Percentiles rank a stretch among this genome's conserved stretches.
Evolutionary conservation across 2,329 filamentous ascomycete species (phyloP).

Genomic region (Diplodia intermedia): DNA sequence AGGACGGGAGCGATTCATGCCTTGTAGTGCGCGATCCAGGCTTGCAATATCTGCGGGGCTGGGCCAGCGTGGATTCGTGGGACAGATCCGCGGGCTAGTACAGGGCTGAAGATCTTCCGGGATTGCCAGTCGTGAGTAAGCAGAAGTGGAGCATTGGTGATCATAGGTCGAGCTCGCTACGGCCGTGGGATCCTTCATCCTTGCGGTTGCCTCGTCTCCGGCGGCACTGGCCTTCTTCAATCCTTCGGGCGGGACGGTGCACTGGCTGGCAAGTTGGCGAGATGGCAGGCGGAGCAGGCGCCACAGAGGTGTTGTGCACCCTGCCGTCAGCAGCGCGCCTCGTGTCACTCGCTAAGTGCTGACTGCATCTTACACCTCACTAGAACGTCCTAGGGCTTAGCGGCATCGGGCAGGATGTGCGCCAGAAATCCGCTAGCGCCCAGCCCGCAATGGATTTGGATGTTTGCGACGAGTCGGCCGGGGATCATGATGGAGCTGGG

Average conservation of each 20-base stretch:
- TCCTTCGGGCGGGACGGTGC: constrained; percentile 2
- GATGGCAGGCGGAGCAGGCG: constrained; percentile 13
- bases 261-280: not conserved
- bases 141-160: not conserved
- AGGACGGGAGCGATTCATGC: constrained; percentile 8
- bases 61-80: not conserved
- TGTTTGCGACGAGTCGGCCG: constrained; percentile 31
- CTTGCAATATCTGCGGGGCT: constrained; percentile 13
- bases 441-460: constrained; percentile 24
- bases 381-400: constrained; percentile 31
- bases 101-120: constrained; percentile 25
- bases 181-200: constrained; percentile 15
- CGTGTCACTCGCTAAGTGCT: constrained; percentile 33
- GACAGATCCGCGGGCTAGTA: not conserved
- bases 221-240: constrained; percentile 5
- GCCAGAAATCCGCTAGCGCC: constrained; percentile 18
- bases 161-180: constrained; percentile 20
- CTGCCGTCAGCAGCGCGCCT: constrained; percentile 32
- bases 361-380: constrained; percentile 33
- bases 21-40: constrained; percentile 12
- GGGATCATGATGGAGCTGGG: constrained; percentile 18
- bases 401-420: constrained; percentile 29
- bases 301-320: constrained; percentile 20
- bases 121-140: constrained; percentile 17
- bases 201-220: constrained; percentile 3